Base-by-base conservation (phyloP, 805 yeast species). In the Ogataea polymorpha region DNA sequence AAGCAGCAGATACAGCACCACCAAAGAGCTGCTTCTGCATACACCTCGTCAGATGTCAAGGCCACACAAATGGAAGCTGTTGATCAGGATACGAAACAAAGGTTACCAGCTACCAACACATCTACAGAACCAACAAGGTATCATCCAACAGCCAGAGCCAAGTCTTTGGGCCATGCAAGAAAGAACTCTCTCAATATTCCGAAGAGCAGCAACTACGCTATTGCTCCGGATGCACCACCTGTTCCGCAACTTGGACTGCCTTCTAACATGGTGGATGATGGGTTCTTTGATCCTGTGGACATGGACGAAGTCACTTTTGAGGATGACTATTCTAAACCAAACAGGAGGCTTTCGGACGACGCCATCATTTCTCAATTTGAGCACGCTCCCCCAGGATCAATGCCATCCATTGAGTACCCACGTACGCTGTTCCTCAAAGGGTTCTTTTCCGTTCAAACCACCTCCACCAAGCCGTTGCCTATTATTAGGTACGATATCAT, bases 371-470 rank as follows among this genome's bases (percentile, higher is more conserved):
- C 55, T 9, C 63, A 61, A 33, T 63, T 55, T 42, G 71, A 74
- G 12, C 66, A 67, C 45, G 89, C 95, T 11, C 76, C 80, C 42
- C 78, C 82, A 2, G 87, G 86, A 41, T 66, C 84, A 12, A 89
- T 90, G 96, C 96, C 95, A 20, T 88, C 96, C 0, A 88, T 91
- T 60, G 96, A 90, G 57, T 87, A 80, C 58, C 96, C 96, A 45
- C 84, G 84, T 65, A 90, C 96, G 2, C 74, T 90, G 50, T 89
- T 88, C 68, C 72, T 90, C 61, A 87, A 89, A 59, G 97, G 97
- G 1, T 90, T 91, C 58, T 90, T 90, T 65, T 82, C 91, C 45
- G 97, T 90, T 35, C 96, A 90, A 65, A 86, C 96, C 1, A 90
- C 98, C 0, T 88, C 96, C 2, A 86, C 96, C 4, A 88, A 88